Conservation (phyloP, 108 stramenopile genomes). For the Nitzschia sp. region DNA sequence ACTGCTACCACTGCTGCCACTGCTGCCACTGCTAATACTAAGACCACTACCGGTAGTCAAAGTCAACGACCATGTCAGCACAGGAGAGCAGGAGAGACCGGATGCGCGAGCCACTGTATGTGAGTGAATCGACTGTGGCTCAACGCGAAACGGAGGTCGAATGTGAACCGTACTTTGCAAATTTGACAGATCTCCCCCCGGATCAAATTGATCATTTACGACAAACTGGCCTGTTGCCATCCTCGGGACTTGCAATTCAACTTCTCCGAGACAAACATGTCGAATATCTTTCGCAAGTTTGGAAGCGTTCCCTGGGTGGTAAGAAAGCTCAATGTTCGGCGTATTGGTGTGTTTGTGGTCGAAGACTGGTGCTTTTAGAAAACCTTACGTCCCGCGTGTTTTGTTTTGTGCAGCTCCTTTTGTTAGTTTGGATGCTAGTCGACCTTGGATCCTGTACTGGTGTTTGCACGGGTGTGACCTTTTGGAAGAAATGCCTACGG, state of each 20-base stretch:
- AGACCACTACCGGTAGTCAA: too few species aligned
- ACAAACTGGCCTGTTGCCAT: conserved; percentile 55
- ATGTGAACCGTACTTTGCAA: conserved; percentile 75
- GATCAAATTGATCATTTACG: conserved; percentile 59
- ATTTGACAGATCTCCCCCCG: conserved; percentile 43
- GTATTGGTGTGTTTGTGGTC: background rate
- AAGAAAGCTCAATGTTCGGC: background rate
- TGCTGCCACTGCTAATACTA: too few species aligned
- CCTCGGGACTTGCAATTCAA: conserved; percentile 20
- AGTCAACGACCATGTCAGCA: too few species aligned
- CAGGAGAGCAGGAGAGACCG: too few species aligned
- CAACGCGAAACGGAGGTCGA: conserved; percentile 78
- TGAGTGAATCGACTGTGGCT: conserved; percentile 6
- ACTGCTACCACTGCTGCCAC: too few species aligned
- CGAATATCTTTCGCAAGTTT: conserved; percentile 39
- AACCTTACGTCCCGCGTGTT: background rate
- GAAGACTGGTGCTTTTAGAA: background rate
- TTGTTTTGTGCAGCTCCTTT: conserved; percentile 48
- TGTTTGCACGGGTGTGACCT: conserved; percentile 92
- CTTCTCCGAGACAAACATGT: conserved; percentile 48
- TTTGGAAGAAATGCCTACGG: conserved; percentile 40
- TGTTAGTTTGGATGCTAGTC: conserved; percentile 90
- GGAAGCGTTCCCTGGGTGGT: conserved; percentile 23
- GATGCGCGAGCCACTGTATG: conserved; percentile 4
- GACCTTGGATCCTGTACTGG: conserved; percentile 98